Base-by-base conservation (phyloP, 1,139 yeast species). In the Maudiozyma humilis region DNA sequence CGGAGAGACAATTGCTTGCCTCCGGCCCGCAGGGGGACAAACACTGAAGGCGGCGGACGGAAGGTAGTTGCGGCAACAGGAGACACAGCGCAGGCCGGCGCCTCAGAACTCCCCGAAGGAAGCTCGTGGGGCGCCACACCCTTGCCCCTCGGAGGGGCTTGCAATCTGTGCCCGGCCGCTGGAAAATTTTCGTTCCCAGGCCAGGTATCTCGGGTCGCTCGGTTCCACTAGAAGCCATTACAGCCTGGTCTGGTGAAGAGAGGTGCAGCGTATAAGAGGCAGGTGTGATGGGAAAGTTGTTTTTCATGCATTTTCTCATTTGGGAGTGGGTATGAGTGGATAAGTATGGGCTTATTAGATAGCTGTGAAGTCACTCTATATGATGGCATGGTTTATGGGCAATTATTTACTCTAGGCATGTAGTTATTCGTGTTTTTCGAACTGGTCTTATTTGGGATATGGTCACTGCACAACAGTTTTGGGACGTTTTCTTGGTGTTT, bases 181-280 rank as follows among this genome's bases (percentile, higher is more conserved):
- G 51, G 62, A 59, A 49, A 48, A 43, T 34, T 32, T 48, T 50
- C 51, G 59, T 48, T 49, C 61, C 62, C 58, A 49, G 51, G 61
- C 50, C 60, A 49, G 51, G 59, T 54, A 49, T 55, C 60, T 45
- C 61, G 43, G 49, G 55, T 57, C 50, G 46, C 37, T 45, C 62
- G 51, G 62, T 64, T 51, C 68, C 67, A 63, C 69, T 57, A 62
- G 53, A 42, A 45, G 65, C 69, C 69, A 56, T 56, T 47, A 65
- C 69, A 65, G 69, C 67, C 48, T 46, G 30, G 17, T n/a, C 15
- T 23, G 27, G 27, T 23, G 27, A 23, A 23, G 27, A 23, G 27
- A 10, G 8, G 10, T 6, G 27, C 10, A 6, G 8, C 8, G 27
- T 23, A 23, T 23, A 23, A 23, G 27, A 23, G 27, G 27, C 8